These are phyloP conservation scores for Nemania abortiva DNA, from an alignment of 2,329 filamentous ascomycete genomes.

Conservation along the genomic window DNA sequence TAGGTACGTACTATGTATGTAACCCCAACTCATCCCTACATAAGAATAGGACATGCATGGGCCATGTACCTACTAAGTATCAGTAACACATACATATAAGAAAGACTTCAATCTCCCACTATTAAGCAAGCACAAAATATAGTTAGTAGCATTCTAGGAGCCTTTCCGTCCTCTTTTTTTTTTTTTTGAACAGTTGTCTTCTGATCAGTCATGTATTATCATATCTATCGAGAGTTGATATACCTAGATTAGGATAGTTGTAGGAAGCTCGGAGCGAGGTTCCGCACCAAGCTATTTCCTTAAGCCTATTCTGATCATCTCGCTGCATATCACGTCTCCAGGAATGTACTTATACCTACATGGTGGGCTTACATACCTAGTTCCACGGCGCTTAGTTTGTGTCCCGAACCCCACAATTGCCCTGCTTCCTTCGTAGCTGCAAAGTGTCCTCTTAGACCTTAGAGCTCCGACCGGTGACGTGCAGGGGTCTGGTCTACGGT, in stretches of 20 bases:
- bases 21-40: neutral
- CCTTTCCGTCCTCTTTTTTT: neutral
- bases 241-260: neutral
- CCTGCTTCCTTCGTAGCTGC: slow-evolving; percentile 40
- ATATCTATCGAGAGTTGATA: neutral
- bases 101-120: neutral
- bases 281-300: slow-evolving; percentile 16
- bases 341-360: slow-evolving; percentile 3
- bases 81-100: neutral
- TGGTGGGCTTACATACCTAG: slow-evolving; percentile 15
- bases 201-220: neutral
- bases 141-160: too few species aligned
- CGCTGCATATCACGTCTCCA: slow-evolving; percentile 14
- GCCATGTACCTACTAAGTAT: neutral
- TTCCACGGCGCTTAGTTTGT: neutral
- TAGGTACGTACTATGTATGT: neutral
- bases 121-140: too few species aligned
- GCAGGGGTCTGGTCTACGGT: slow-evolving; percentile 10
- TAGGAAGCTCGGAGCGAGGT: slow-evolving; percentile 19
- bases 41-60: neutral
- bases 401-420: slow-evolving; percentile 26
- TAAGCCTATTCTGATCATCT: slow-evolving; percentile 25
- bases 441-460: slow-evolving; percentile 48
- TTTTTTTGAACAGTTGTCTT: neutral
- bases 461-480: neutral